Percentiles rank a stretch among this genome's conserved stretches.
Conservation (phyloP, 2,329 filamentous ascomycete genomes). For the Fusarium duplospermum region DNA sequence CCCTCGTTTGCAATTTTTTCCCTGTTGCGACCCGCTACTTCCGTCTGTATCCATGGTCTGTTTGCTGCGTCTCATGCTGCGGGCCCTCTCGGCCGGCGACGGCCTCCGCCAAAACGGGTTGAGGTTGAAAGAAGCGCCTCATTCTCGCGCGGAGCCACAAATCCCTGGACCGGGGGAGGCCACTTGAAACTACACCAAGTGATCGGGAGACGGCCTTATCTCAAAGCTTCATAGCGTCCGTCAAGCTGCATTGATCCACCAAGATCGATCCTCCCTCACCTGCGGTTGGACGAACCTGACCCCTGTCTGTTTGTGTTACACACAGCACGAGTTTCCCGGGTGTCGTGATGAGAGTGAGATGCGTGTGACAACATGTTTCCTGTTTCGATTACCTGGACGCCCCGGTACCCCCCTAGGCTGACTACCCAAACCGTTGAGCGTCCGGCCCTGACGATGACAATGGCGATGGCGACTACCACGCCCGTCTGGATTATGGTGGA, state of each 20-base stretch:
- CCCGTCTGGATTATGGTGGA: conserved; percentile 27
- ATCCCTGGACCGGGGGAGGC: background rate
- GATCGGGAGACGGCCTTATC: conserved; percentile 35
- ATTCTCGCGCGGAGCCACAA: conserved; percentile 11
- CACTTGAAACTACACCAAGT: conserved; percentile 11
- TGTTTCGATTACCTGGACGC: background rate
- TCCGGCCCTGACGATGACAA: background rate
- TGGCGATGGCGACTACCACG: conserved; percentile 1
- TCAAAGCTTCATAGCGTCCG: conserved; percentile 28
- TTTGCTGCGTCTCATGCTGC: conserved; percentile 2
- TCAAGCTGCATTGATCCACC: conserved; percentile 34
- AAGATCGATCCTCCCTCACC: conserved; percentile 37
- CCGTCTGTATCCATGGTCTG: background rate
- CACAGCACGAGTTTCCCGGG: conserved; percentile 25
- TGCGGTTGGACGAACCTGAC: conserved; percentile 33
- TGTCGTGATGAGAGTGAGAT: conserved; percentile 23
- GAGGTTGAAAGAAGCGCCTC: background rate
- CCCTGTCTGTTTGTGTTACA: conserved; percentile 39
- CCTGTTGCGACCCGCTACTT: conserved; percentile 4
- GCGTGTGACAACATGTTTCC: conserved; percentile 17
- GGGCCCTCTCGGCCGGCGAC: background rate
- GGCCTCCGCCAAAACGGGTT: background rate
- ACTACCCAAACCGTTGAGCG: background rate
- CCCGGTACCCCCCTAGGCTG: background rate
- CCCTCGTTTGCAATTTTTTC: conserved; percentile 4